A percentile compares a stretch with the other conserved stretches of the same genome.
These are phyloP conservation scores for Brassica juncea DNA, from an alignment of 345 rosid genomes.

Conservation along the genomic window DNA sequence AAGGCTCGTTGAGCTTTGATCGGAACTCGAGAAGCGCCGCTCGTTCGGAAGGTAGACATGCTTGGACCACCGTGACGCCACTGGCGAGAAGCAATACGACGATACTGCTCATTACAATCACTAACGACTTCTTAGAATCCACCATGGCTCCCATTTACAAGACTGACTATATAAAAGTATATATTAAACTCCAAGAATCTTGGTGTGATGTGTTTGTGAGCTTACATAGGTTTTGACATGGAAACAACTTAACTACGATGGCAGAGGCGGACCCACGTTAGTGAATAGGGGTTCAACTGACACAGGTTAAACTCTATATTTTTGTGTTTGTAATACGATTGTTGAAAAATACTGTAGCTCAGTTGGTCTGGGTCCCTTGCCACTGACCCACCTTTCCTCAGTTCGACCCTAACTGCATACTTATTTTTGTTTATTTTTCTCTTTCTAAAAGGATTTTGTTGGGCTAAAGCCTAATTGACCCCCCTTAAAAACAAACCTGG, in stretches of 20 bases:
- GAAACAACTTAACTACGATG: slow-evolving; percentile 6
- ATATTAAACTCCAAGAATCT: slow-evolving; percentile 4
- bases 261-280: too few relatives aligned
- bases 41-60: slow-evolving; percentile 59
- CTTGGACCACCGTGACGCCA: slow-evolving; percentile 35
- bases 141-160: not conserved
- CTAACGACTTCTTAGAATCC: slow-evolving; percentile 3
- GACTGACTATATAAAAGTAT: not conserved
- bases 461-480: too few relatives aligned
- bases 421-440: too few relatives aligned
- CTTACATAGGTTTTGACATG: slow-evolving; percentile 28
- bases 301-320: too few relatives aligned
- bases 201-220: slow-evolving; percentile 23
- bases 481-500: too few relatives aligned
- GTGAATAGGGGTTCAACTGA: too few relatives aligned
- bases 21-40: slow-evolving; percentile 59
- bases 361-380: too few relatives aligned
- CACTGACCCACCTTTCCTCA: too few relatives aligned
- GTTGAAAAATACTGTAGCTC: too few relatives aligned
- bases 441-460: too few relatives aligned
- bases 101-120: not conserved
- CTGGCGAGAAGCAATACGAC: slow-evolving; percentile 31
- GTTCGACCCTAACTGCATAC: too few relatives aligned
- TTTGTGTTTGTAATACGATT: too few relatives aligned
- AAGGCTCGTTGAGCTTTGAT: slow-evolving; percentile 63